A percentile compares a stretch with the other conserved stretches of the same genome.
Conservation (phyloP, 108 stramenopile species). For the Skeletonema menzelii region DNA sequence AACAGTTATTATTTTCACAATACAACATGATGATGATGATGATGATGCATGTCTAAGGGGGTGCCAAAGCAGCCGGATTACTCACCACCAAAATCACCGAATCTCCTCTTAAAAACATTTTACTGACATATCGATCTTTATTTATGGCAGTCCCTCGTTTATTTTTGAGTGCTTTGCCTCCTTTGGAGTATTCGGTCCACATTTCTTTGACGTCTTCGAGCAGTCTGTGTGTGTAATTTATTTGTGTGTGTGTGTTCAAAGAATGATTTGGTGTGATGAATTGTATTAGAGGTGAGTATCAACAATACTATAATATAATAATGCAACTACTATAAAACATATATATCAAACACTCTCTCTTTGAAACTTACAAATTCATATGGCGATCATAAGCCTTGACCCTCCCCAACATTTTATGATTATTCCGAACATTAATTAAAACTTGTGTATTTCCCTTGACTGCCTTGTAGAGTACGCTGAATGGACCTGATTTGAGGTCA, state of each 20-base stretch:
- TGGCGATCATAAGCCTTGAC: conserved; percentile 97
- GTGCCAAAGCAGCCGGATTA: conserved; percentile 87
- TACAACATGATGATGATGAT: too few relatives aligned
- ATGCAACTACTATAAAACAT: neutral
- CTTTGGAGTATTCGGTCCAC: conserved; percentile 98
- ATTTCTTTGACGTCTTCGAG: conserved; percentile 99
- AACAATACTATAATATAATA: neutral
- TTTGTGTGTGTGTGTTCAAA: neutral
- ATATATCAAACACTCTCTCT: neutral
- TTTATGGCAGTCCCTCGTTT: conserved; percentile 86
- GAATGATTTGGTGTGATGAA: neutral
- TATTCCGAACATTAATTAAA: conserved; percentile 97
- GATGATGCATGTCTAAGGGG: too few relatives aligned
- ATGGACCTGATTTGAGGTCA: conserved; percentile 90
- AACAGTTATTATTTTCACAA: too few relatives aligned
- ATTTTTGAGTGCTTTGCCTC: conserved; percentile 48
- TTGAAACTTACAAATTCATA: conserved; percentile 89
- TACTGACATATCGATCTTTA: conserved; percentile 97
- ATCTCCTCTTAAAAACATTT: conserved; percentile 99
- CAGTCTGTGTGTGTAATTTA: conserved; percentile 76
- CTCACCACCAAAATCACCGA: conserved; percentile 94
- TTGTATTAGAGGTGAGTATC: neutral
- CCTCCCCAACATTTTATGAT: conserved; percentile 96
- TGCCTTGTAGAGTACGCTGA: conserved; percentile 90
- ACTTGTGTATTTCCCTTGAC: conserved; percentile 95